Conservation (phyloP, 179 eudicot species). For the Spergularia azorica region DNA sequence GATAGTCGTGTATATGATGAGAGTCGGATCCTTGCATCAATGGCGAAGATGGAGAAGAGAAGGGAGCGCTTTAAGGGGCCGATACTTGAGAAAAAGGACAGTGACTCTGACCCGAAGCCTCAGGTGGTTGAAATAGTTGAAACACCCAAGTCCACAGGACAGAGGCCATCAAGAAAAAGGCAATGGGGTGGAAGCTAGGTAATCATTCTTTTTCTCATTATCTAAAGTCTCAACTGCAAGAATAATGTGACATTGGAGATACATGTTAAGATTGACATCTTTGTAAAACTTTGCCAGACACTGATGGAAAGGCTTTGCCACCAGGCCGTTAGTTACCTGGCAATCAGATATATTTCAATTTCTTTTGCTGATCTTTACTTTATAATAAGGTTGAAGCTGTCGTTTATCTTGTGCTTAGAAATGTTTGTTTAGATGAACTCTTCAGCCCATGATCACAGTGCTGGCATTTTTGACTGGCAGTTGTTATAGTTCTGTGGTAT, state of each 20-base stretch:
- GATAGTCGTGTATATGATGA: slow-evolving; percentile 22
- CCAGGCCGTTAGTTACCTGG: neutral
- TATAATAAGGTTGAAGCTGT: neutral
- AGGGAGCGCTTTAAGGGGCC: slow-evolving; percentile 67
- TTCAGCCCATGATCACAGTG: too few species aligned
- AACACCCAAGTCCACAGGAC: slow-evolving; percentile 31
- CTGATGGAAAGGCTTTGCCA: neutral
- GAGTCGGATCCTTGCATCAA: slow-evolving; percentile 45
- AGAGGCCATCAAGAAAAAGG: slow-evolving; percentile 60
- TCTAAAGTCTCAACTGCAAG: neutral
- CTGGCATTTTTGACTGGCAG: too few species aligned
- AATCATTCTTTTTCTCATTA: slow-evolving; percentile 7
- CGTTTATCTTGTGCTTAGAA: neutral
- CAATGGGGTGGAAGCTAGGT: slow-evolving; percentile 52
- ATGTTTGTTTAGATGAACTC: too few species aligned
- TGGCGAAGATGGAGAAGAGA: slow-evolving; percentile 73
- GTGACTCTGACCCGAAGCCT: slow-evolving; percentile 30
- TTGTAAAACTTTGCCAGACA: slow-evolving; percentile 1
- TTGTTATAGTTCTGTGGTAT: too few species aligned
- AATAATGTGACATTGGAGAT: neutral
- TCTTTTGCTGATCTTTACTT: neutral
- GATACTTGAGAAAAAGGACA: slow-evolving; percentile 28
- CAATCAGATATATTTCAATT: neutral
- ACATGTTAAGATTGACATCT: slow-evolving; percentile 12
- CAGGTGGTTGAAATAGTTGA: slow-evolving; percentile 24